Base-by-base conservation (phyloP, 805 yeast genomes). In the Zygosaccharomyces siamensis region DNA sequence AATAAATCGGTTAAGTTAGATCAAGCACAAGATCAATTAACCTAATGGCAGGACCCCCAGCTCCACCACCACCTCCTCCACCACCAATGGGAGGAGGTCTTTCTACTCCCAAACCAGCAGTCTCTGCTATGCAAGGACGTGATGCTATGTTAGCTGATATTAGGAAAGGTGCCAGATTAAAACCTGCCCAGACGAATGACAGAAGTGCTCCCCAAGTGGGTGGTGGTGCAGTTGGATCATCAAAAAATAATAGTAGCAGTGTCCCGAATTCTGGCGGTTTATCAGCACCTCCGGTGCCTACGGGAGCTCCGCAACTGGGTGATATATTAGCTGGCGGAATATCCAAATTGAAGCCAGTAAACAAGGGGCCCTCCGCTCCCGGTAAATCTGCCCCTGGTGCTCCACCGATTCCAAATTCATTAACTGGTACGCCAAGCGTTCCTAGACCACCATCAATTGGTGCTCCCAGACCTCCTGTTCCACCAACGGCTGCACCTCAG, bases 61-160 rank as follows among this genome's bases (percentile, higher is more conserved):
- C 81, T 8, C 82, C 83, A 4, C 80, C 83, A 3, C 81, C 84
- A 6, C 82, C 83, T 2, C 81, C 82, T 14, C 78, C 80, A 11
- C 73, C 77, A 3, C 68, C 73, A 7, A 59, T 62, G 4, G 53
- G 64, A 21, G 57, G 64, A 11, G 66, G 69, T 8, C 64, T 71
- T 0, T 12, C 56, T 62, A 56, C 66, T 45, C 58, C 73, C 28
- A 48, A 64, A 50, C 59, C 68, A 37, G 56, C 71, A 43, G 46
- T 65, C 43, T 50, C 62, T 16, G 59, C 60, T 10, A 68, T 64
- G 56, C 54, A 69, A 7, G 75, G 73, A 16, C 67, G 81, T 63
- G 76, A 76, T 53, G 82, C 83, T 1, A 63, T 92, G 45, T 72
- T 92, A 23, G 88, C 93, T 27, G 95, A 87, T 63, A 92, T 92